Base-by-base conservation (phyloP, 805 yeast genomes). In the Metschnikowia dekortorum region DNA sequence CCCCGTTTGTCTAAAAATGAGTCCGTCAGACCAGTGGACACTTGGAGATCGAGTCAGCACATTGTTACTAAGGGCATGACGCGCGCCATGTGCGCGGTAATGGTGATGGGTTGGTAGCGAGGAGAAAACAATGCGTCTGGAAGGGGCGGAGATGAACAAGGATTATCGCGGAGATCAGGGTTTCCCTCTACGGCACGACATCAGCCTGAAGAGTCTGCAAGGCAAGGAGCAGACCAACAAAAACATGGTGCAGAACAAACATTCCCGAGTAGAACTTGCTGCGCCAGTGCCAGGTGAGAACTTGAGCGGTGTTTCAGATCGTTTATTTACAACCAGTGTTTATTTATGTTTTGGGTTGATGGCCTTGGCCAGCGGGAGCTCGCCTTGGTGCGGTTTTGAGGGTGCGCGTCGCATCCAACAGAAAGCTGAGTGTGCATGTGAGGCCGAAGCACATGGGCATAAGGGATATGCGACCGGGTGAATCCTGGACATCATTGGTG, bases 391-490 rank as follows among this genome's bases (percentile, higher is more conserved):
- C 26, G 38, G 30, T 42, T 32, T 31, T 29, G 29, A 37, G 10
- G 8, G 16, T 13, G 38, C 45, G 45, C 45, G 45, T 32, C 30
- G n/a, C 30, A 42, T 13, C 10, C 13, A 31, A 31, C 29, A 22
- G 13, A 8, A 38, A 35, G 11, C 14, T 8, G 11, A 34, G 38
- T 10, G 38, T 18, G 45, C 45, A 42, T 42, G 36, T 31, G 36
- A 16, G 28, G 36, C 29, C n/a, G 13, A 31, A 26, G 10, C 13
- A 42, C 45, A 32, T 22, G 38, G 45, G 22, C 9, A 33, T 26
- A 42, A 41, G 38, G 45, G 45, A 42, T 42, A 42, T 42, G 45
- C 45, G 38, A 10, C 10, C 36, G 44, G 36, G 18, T 37, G 29
- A 41, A 41, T 41, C 30, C 38, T 26, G 34, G n/a, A 13, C 38